These are phyloP conservation scores for Linderina pennispora DNA, from an alignment of 192 early-diverging fungal genomes.

Conservation along the genomic window DNA sequence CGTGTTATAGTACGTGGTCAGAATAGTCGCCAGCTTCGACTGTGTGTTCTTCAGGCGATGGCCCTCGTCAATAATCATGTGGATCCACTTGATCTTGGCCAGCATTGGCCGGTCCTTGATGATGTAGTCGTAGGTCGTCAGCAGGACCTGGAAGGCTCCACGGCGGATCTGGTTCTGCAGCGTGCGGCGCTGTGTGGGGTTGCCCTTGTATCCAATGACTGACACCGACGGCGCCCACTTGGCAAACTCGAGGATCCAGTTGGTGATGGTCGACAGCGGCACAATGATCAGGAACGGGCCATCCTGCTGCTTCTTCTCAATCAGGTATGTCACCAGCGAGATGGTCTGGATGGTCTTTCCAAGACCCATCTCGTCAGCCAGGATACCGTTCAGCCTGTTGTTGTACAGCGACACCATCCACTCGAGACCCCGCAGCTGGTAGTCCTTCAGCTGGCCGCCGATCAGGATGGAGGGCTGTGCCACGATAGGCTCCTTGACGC, in stretches of 20 bases:
- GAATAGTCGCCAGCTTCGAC: conserved; percentile 76
- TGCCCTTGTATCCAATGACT: conserved; percentile 92
- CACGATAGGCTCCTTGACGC: conserved; percentile 71
- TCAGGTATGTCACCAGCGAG: conserved; percentile 90
- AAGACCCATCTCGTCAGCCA: conserved; percentile 95
- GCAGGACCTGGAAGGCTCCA: conserved; percentile 85
- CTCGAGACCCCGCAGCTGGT: conserved; percentile 92
- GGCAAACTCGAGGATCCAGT: conserved; percentile 97
- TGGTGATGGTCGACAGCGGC: conserved; percentile 92
- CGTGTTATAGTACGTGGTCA: conserved; percentile 83
- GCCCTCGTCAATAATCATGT: conserved; percentile 99
- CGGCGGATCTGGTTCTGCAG: conserved; percentile 65
- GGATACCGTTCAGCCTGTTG: conserved; percentile 94
- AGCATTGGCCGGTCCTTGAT: conserved; percentile 85
- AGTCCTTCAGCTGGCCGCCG: conserved; percentile 94
- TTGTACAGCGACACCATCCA: conserved; percentile 99
- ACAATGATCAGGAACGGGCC: conserved; percentile 97
- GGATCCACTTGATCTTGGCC: conserved; percentile 89
- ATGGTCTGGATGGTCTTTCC: conserved; percentile 94
- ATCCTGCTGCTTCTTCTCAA: conserved; percentile 89
- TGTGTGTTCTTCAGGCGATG: conserved; percentile 97
- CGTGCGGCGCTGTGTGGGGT: conserved; percentile 62
- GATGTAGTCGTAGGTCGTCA: conserved; percentile 97
- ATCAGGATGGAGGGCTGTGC: conserved; percentile 79
- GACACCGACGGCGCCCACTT: conserved; percentile 91